These are phyloP conservation scores for Gossypium laxum DNA, from an alignment of 441 rosid species.

Conservation along the genomic window DNA sequence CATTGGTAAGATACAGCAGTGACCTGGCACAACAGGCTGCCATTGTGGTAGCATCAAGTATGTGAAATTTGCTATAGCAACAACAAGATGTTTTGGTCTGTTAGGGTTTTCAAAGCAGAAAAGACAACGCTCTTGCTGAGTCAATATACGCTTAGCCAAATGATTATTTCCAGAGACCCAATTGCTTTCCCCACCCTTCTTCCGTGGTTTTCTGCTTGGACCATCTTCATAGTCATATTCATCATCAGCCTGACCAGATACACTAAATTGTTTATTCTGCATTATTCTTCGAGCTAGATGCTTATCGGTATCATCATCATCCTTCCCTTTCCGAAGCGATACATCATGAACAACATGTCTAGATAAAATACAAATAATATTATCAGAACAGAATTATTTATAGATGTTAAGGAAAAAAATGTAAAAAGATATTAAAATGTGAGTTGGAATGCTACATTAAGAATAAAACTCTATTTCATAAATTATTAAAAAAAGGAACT, in stretches of 20 bases:
- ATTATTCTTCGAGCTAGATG: constrained; percentile 59
- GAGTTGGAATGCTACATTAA: not conserved
- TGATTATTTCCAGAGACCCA: constrained; percentile 27
- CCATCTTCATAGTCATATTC: constrained; percentile 79
- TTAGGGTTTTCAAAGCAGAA: constrained; percentile 87
- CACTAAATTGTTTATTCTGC: constrained; percentile 54
- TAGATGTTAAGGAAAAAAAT: not conserved
- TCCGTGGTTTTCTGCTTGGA: constrained; percentile 44
- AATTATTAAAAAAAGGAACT: not conserved
- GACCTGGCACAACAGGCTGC: constrained; percentile 72
- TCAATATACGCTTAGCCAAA: constrained; percentile 44
- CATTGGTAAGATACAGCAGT: constrained; percentile 73
- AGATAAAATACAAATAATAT: not conserved
- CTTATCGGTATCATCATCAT: constrained; percentile 58
- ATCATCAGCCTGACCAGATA: constrained; percentile 68
- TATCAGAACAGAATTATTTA: not conserved
- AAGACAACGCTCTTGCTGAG: constrained; percentile 84
- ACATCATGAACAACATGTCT: constrained; percentile 32
- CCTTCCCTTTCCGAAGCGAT: constrained; percentile 34
- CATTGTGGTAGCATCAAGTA: constrained; percentile 72
- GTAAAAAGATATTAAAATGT: not conserved
- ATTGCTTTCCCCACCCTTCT: constrained; percentile 32
- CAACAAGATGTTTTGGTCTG: constrained; percentile 68
- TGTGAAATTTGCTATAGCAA: constrained; percentile 73
- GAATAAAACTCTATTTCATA: not conserved